Percentiles rank a stretch among this genome's conserved stretches.
These are phyloP conservation scores for Ceraceosorus bombacis DNA, from an alignment of 1,284 basidiomycete genomes.

Conservation along the genomic window DNA sequence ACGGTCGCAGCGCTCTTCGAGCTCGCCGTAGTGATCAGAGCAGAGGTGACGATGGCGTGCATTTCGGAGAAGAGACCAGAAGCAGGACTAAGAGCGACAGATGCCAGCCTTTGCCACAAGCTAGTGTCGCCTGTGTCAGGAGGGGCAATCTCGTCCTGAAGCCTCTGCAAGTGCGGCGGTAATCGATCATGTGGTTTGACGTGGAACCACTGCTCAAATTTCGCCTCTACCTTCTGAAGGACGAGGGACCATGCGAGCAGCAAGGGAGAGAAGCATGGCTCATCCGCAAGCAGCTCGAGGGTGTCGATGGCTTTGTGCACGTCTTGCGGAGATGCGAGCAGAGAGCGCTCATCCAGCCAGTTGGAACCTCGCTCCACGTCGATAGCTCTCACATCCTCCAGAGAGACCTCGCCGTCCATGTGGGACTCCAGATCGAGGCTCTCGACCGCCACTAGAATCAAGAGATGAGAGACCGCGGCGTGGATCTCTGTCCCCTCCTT, in stretches of 20 bases:
- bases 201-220: slow-evolving; percentile 30
- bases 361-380: slow-evolving; percentile 28
- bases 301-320: slow-evolving; percentile 54
- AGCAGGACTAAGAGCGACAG: slow-evolving; percentile 45
- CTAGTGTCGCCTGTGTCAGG: slow-evolving; percentile 33
- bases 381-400: no score
- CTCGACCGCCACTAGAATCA: slow-evolving; percentile 70
- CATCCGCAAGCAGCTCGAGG: slow-evolving; percentile 52
- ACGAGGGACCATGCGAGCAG: slow-evolving; percentile 73
- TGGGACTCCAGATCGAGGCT: slow-evolving; percentile 70
- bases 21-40: slow-evolving; percentile 20
- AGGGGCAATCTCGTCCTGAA: slow-evolving; percentile 23
- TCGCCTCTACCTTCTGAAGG: slow-evolving; percentile 50
- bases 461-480: slow-evolving; percentile 63
- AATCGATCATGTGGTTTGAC: slow-evolving; percentile 4
- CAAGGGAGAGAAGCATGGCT: slow-evolving; percentile 61
- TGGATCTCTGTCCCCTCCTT: slow-evolving; percentile 62
- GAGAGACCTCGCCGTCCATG: slow-evolving; percentile 51
- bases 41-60: slow-evolving; percentile 35
- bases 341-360: background rate
- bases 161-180: slow-evolving; percentile 9
- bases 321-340: slow-evolving; percentile 5
- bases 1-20: slow-evolving; percentile 33
- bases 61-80: slow-evolving; percentile 41
- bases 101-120: slow-evolving; percentile 46